A percentile compares a stretch with the other conserved stretches of the same genome.
Evolutionary conservation across 768 basidiomycete species (phyloP).

Genomic region (Vararia minispora): DNA sequence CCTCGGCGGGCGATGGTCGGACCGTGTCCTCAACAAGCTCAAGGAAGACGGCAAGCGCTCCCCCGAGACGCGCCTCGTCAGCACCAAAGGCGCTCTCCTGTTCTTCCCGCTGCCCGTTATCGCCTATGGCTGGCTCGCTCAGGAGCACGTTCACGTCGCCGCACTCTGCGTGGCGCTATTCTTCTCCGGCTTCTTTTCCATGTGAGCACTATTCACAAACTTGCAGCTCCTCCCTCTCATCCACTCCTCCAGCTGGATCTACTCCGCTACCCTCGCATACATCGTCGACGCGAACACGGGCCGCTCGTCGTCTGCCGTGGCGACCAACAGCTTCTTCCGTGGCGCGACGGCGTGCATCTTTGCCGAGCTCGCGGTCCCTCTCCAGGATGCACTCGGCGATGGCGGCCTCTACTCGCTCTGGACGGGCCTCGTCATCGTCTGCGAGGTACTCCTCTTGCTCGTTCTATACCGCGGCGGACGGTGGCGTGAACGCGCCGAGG

Average conservation of each 20-base stretch:
- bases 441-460: slow-evolving; percentile 45
- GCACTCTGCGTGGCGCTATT: slow-evolving; percentile 66
- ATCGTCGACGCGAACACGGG: slow-evolving; percentile 82
- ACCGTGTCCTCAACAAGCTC: slow-evolving; percentile 31
- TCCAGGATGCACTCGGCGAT: slow-evolving; percentile 65
- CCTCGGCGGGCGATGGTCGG: slow-evolving; percentile 48
- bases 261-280: slow-evolving; percentile 67
- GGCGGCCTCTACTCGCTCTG: slow-evolving; percentile 71
- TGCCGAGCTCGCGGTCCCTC: slow-evolving; percentile 62
- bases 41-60: slow-evolving; percentile 34
- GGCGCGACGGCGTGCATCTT: slow-evolving; percentile 58
- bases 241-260: slow-evolving; percentile 34
- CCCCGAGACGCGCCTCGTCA: slow-evolving; percentile 67
- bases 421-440: slow-evolving; percentile 39
- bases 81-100: slow-evolving; percentile 45
- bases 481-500: slow-evolving; percentile 47
- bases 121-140: slow-evolving; percentile 67
- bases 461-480: slow-evolving; percentile 44
- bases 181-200: slow-evolving; percentile 58
- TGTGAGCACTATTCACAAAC: slow-evolving; percentile 33
- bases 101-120: slow-evolving; percentile 50
- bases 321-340: slow-evolving; percentile 67
- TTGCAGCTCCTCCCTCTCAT: slow-evolving; percentile 2
- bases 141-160: slow-evolving; percentile 51
- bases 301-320: slow-evolving; percentile 63